Percentiles rank a stretch among this genome's conserved stretches.
These are phyloP conservation scores for Termitomyces sp. DNA, from an alignment of 768 basidiomycete species.

Conservation along the genomic window DNA sequence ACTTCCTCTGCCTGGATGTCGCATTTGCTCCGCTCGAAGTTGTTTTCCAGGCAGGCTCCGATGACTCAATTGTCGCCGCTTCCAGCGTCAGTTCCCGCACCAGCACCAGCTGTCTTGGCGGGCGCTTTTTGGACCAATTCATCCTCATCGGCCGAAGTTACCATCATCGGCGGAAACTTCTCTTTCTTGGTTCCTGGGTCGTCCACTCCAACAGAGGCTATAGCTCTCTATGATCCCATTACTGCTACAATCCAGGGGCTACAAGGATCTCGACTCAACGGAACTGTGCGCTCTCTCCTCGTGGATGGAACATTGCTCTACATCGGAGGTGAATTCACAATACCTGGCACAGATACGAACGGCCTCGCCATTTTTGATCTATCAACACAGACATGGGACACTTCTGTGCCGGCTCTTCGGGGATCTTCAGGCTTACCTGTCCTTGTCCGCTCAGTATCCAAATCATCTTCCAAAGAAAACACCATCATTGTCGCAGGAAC, in stretches of 20 bases:
- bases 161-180: conserved; percentile 90
- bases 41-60: conserved; percentile 53
- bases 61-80: conserved; percentile 39
- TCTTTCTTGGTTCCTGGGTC: conserved; percentile 43
- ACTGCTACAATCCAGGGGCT: conserved; percentile 47
- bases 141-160: conserved; percentile 55
- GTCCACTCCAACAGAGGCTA: conserved; percentile 37
- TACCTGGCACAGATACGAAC: conserved; percentile 49
- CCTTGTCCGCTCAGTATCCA: conserved; percentile 67
- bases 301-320: conserved; percentile 69
- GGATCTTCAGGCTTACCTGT: conserved; percentile 46
- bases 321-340: conserved; percentile 80
- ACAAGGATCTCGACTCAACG: conserved; percentile 58
- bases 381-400: conserved; percentile 53
- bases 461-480: conserved; percentile 52
- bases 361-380: conserved; percentile 85
- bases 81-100: conserved; percentile 47
- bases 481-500: conserved; percentile 83
- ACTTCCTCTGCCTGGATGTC: conserved; percentile 44
- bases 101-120: conserved; percentile 78
- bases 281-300: conserved; percentile 71
- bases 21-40: conserved; percentile 32
- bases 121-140: conserved; percentile 89
- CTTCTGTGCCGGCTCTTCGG: conserved; percentile 56
- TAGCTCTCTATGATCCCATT: conserved; percentile 68